phyloP scores from a whole-genome alignment of 2,329 filamentous ascomycete genomes.

The Metarhizium sp. region DNA sequence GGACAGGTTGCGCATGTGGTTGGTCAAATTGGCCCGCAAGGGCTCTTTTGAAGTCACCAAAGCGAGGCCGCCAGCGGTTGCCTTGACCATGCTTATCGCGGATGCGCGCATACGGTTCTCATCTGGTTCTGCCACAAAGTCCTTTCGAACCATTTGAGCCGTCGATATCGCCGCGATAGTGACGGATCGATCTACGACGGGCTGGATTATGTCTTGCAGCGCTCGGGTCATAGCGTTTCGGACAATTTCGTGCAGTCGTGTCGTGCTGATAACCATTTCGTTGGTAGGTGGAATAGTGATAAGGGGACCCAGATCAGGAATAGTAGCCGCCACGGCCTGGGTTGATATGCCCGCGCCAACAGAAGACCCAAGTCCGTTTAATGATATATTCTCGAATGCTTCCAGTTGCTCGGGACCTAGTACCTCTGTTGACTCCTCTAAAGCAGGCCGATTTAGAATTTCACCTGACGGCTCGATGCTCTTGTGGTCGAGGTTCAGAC shows the following conservation, averaged over 20 bases:
- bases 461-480: slow-evolving; percentile 79
- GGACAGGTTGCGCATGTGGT: slow-evolving; percentile 75
- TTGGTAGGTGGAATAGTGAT: slow-evolving; percentile 75
- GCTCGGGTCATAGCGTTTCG: slow-evolving; percentile 79
- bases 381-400: slow-evolving; percentile 70
- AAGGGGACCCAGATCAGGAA: slow-evolving; percentile 74
- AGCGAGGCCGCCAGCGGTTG: slow-evolving; percentile 85
- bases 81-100: slow-evolving; percentile 89
- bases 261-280: slow-evolving; percentile 65
- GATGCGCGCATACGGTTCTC: slow-evolving; percentile 78
- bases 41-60: slow-evolving; percentile 98
- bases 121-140: slow-evolving; percentile 88
- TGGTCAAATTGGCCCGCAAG: slow-evolving; percentile 90
- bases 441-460: slow-evolving; percentile 65
- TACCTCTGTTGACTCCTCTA: slow-evolving; percentile 53
- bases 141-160: slow-evolving; percentile 88
- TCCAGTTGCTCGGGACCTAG: slow-evolving; percentile 61
- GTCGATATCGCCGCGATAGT: slow-evolving; percentile 97
- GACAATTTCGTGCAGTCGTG: slow-evolving; percentile 66
- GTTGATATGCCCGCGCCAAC: slow-evolving; percentile 68
- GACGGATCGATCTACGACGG: slow-evolving; percentile 93
- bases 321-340: slow-evolving; percentile 64
- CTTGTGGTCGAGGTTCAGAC: slow-evolving; percentile 84
- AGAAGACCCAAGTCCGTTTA: slow-evolving; percentile 63
- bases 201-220: slow-evolving; percentile 92